phyloP scores from a whole-genome alignment of 2,329 filamentous ascomycete genomes.

The Erysiphe pulchra region DNA sequence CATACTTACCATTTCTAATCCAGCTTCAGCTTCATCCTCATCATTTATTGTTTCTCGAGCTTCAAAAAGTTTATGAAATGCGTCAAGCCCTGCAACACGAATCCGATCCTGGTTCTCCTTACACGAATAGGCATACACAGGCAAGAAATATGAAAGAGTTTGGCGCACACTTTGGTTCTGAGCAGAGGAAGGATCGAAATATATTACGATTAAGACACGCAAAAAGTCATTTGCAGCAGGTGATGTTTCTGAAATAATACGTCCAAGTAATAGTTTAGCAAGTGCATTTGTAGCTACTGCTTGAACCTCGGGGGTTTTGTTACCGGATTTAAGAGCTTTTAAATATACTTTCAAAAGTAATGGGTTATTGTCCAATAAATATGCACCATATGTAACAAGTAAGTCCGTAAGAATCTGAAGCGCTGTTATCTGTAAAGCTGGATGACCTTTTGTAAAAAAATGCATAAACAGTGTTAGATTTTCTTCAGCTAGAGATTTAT shows the following conservation, averaged over 20 bases:
- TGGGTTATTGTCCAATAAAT: slow-evolving; percentile 42
- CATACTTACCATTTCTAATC: slow-evolving; percentile 56
- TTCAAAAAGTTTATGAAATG: slow-evolving; percentile 50
- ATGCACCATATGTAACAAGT: slow-evolving; percentile 61
- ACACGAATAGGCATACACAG: slow-evolving; percentile 76
- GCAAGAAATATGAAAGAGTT: slow-evolving; percentile 76
- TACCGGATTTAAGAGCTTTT: slow-evolving; percentile 49
- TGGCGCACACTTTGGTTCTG: slow-evolving; percentile 65
- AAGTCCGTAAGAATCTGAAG: slow-evolving; percentile 86
- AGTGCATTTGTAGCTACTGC: slow-evolving; percentile 58
- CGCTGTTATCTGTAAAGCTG: slow-evolving; percentile 68
- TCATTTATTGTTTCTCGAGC: slow-evolving; percentile 47
- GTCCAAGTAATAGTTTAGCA: slow-evolving; percentile 64
- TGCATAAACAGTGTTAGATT: slow-evolving; percentile 86
- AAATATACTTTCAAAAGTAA: slow-evolving; percentile 66
- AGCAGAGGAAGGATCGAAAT: slow-evolving; percentile 66
- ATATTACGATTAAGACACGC: slow-evolving; percentile 58
- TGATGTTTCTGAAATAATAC: slow-evolving; percentile 39
- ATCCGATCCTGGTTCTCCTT: slow-evolving; percentile 63
- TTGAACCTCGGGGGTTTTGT: slow-evolving; percentile 47
- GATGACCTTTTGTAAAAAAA: slow-evolving; percentile 83
- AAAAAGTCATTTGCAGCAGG: slow-evolving; percentile 49
- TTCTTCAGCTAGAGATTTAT: slow-evolving; percentile 74
- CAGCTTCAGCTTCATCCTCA: slow-evolving; percentile 48
- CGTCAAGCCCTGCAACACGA: slow-evolving; percentile 44